phyloP scores from a whole-genome alignment of 345 rosid genomes.

The Citrus trifoliata region DNA sequence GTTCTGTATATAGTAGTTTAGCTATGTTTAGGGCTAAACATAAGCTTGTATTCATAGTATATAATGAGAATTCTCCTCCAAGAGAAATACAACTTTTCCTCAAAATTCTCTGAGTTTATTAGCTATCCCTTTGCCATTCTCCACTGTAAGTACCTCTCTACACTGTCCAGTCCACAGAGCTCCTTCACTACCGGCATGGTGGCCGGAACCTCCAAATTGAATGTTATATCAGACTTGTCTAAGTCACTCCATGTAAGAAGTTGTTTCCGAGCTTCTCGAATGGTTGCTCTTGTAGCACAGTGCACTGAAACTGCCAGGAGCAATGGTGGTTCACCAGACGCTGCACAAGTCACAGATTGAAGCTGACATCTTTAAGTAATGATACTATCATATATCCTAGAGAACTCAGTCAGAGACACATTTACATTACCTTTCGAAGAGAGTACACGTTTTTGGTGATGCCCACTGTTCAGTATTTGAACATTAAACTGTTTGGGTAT shows the following conservation, averaged over 20 bases:
- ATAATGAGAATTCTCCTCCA: too few relatives aligned
- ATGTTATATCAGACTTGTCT: slow-evolving; percentile 19
- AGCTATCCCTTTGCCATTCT: slow-evolving; percentile 14
- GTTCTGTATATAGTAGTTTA: too few relatives aligned
- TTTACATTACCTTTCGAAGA: slow-evolving; percentile 74
- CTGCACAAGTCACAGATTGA: slow-evolving; percentile 30
- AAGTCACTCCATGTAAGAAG: slow-evolving; percentile 44
- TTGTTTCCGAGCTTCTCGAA: slow-evolving; percentile 63
- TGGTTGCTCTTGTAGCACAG: too few relatives aligned
- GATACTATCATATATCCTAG: not conserved
- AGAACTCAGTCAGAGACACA: not conserved
- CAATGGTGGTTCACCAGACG: slow-evolving; percentile 91
- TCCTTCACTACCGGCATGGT: slow-evolving; percentile 78
- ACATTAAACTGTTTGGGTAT: slow-evolving; percentile 74
- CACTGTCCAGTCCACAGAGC: slow-evolving; percentile 60
- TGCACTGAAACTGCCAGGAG: slow-evolving; percentile 8
- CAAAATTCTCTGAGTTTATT: too few relatives aligned
- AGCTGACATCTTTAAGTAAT: not conserved
- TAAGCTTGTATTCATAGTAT: too few relatives aligned
- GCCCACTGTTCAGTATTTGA: slow-evolving; percentile 69
- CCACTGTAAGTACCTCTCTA: slow-evolving; percentile 59
- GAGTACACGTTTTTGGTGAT: slow-evolving; percentile 68
- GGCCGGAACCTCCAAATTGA: slow-evolving; percentile 74
- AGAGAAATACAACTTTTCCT: too few relatives aligned
- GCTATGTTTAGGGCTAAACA: accelerated